Evolutionary conservation across 345 rosid species (phyloP).

Genomic region (Eucalyptus virginea): DNA sequence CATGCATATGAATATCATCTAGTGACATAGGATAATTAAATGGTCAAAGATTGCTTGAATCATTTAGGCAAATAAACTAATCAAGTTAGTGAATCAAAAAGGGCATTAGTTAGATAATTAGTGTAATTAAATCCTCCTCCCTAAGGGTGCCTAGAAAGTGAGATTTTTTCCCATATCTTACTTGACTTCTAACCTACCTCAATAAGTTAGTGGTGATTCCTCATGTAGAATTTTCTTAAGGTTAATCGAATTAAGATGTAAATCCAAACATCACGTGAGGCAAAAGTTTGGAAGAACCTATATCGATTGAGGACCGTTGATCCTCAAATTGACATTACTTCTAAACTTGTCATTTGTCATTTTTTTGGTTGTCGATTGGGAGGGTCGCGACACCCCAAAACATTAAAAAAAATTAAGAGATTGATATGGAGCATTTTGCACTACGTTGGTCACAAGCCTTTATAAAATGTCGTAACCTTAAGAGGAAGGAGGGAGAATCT

Average conservation of each 20-base stretch:
- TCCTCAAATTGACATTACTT: neutral
- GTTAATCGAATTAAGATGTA: neutral
- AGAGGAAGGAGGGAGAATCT: too few relatives aligned
- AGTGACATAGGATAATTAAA: neutral
- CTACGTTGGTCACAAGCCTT: too few relatives aligned
- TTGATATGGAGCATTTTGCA: too few relatives aligned
- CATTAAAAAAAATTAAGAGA: too few relatives aligned
- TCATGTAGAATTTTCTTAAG: neutral
- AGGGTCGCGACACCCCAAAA: fast-evolving
- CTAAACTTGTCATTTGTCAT: neutral
- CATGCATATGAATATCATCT: neutral
- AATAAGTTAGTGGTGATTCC: fast-evolving
- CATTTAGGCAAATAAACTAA: neutral
- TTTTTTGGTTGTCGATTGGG: fast-evolving
- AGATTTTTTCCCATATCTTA: neutral
- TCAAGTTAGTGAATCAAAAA: conserved; percentile 11
- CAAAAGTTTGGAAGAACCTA: fast-evolving
- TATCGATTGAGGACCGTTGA: fast-evolving
- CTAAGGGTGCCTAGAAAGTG: fast-evolving
- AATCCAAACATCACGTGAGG: fast-evolving
- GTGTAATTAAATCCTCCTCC: neutral
- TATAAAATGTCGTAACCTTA: too few relatives aligned
- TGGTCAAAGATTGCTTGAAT: neutral
- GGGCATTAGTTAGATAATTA: neutral
- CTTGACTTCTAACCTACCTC: fast-evolving